Conservation (phyloP, 148 eudicot species). For the Camellia lanceoleosa region DNA sequence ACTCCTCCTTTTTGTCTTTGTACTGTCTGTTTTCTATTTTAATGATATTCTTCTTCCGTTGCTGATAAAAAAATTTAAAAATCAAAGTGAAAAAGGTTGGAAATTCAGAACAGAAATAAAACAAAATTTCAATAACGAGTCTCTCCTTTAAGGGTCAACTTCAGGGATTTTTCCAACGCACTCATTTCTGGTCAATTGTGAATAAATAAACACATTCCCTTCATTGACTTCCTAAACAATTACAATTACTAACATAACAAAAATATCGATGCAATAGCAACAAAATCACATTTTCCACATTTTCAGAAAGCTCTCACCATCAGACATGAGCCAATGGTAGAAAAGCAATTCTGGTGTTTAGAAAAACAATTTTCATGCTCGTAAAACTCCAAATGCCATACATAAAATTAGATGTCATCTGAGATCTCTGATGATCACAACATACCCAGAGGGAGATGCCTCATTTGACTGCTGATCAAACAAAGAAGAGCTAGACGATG, state of each 20-base stretch:
- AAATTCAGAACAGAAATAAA: neutral
- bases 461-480: constrained; percentile 45
- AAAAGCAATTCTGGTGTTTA: neutral
- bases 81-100: too few relatives aligned
- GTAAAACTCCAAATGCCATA: neutral
- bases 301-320: neutral
- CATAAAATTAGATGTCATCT: neutral
- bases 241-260: too few relatives aligned
- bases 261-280: neutral
- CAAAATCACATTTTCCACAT: constrained; percentile 4
- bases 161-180: neutral
- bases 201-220: neutral
- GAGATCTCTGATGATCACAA: neutral
- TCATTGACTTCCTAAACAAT: neutral
- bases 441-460: constrained; percentile 46
- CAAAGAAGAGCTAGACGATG: constrained; percentile 30
- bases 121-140: neutral
- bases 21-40: too few relatives aligned
- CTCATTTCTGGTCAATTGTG: neutral
- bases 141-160: neutral
- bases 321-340: neutral
- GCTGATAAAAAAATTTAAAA: too few relatives aligned
- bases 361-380: neutral
- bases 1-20: too few relatives aligned
- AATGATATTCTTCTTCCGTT: too few relatives aligned